Evolutionary conservation across 495 filamentous ascomycete species (phyloP).

Genomic region (Talaromyces stipitatus): DNA sequence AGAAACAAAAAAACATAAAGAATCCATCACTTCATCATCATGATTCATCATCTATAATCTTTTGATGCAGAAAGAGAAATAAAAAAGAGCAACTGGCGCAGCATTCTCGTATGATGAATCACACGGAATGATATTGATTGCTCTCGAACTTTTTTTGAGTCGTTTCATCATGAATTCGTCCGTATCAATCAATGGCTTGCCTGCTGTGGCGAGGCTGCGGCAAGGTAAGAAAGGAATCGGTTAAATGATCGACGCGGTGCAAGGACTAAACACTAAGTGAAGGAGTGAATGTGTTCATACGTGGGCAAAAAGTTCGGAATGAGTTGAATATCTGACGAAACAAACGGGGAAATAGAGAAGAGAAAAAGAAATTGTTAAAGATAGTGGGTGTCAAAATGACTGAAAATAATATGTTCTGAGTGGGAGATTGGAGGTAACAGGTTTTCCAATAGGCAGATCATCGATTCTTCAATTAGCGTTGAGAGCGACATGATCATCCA

Average conservation of each 20-base stretch:
- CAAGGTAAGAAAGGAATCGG: neutral
- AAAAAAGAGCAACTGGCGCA: neutral
- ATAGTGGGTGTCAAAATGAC: conserved; percentile 3
- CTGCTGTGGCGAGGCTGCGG: neutral
- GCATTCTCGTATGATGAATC: neutral
- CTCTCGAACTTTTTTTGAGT: neutral
- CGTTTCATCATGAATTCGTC: conserved; percentile 1
- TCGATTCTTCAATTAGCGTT: neutral
- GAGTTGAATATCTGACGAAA: neutral
- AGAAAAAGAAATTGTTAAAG: conserved; percentile 14
- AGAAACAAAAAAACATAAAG: conserved; percentile 3
- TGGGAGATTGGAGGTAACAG: neutral
- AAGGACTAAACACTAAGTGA: neutral
- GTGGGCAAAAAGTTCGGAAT: neutral
- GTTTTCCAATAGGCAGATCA: neutral
- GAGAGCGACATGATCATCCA: neutral
- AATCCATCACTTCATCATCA: conserved; percentile 2
- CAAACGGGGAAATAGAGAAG: neutral
- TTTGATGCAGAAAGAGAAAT: neutral
- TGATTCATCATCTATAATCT: conserved; percentile 3
- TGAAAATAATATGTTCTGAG: neutral
- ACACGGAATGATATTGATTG: neutral
- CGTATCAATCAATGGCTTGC: neutral
- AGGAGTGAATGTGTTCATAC: conserved; percentile 6
- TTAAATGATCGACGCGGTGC: neutral